Conservation (phyloP, 345 rosid genomes). For the Pistacia atlantica region DNA sequence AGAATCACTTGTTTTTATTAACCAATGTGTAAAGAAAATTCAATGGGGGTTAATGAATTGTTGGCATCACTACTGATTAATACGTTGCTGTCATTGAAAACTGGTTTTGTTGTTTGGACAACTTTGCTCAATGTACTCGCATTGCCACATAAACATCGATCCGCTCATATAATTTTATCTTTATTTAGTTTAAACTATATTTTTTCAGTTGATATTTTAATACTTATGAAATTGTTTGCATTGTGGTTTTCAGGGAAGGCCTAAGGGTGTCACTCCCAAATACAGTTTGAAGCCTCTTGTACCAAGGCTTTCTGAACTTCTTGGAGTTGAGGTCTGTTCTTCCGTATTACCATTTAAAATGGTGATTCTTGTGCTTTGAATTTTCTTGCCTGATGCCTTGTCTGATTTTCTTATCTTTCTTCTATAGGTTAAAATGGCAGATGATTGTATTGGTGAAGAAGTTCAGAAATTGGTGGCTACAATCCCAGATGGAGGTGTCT, state of each 20-base stretch:
- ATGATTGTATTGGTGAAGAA: slow-evolving; percentile 81
- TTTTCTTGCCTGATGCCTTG: background rate
- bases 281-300: slow-evolving; percentile 95
- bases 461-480: slow-evolving; percentile 73
- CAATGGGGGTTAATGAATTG: background rate
- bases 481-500: slow-evolving; percentile 70
- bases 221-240: background rate
- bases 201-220: background rate
- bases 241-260: slow-evolving; percentile 75
- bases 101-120: background rate
- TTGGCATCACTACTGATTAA: background rate
- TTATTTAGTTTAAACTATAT: background rate
- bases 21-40: background rate
- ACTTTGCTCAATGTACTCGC: background rate
- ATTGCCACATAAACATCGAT: background rate
- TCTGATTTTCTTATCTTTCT: background rate
- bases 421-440: slow-evolving; percentile 76
- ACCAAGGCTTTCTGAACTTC: slow-evolving; percentile 85
- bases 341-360: background rate
- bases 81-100: background rate
- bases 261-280: slow-evolving; percentile 94
- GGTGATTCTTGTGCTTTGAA: background rate
- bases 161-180: background rate
- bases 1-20: background rate
- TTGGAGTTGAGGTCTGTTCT: slow-evolving; percentile 64